Conservation (phyloP, 768 basidiomycete species). For the Dentipellis fragilis region DNA sequence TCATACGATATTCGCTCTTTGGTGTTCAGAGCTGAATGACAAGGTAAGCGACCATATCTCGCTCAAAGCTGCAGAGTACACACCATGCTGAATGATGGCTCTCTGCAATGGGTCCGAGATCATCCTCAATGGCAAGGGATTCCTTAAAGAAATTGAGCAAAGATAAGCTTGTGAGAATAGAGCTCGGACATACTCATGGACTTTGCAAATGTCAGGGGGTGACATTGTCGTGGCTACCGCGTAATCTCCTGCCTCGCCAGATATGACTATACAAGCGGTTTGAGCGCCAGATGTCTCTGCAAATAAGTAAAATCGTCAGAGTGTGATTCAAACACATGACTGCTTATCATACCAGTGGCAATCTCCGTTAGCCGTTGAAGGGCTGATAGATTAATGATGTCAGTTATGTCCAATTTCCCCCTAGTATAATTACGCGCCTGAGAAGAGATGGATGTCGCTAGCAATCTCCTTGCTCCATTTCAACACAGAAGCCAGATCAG, state of each 20-base stretch:
- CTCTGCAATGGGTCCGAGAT: constrained; percentile 55
- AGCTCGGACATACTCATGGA: constrained; percentile 46
- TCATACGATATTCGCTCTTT: constrained; percentile 52
- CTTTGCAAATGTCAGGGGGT: constrained; percentile 49
- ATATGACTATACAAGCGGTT: constrained; percentile 58
- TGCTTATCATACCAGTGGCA: constrained; percentile 38
- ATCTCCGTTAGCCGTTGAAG: constrained; percentile 65
- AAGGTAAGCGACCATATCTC: background rate
- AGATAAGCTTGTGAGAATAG: background rate
- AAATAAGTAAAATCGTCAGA: background rate
- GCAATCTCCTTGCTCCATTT: constrained; percentile 72
- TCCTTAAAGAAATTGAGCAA: constrained; percentile 29
- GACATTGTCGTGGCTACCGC: constrained; percentile 58
- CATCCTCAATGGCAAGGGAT: constrained; percentile 47
- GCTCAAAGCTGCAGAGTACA: constrained; percentile 13
- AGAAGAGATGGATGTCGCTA: constrained; percentile 59
- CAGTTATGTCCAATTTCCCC: constrained; percentile 13
- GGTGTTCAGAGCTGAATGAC: constrained; percentile 45
- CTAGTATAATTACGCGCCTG: constrained; percentile 27
- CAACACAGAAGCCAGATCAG: constrained; percentile 57
- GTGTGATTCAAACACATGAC: background rate
- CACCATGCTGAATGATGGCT: constrained; percentile 59
- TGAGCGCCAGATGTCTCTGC: constrained; percentile 59
- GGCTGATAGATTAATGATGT: constrained; percentile 21
- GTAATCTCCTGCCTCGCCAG: constrained; percentile 62